Base-by-base conservation (phyloP, 1,139 yeast species). In the Pichia sp. region DNA sequence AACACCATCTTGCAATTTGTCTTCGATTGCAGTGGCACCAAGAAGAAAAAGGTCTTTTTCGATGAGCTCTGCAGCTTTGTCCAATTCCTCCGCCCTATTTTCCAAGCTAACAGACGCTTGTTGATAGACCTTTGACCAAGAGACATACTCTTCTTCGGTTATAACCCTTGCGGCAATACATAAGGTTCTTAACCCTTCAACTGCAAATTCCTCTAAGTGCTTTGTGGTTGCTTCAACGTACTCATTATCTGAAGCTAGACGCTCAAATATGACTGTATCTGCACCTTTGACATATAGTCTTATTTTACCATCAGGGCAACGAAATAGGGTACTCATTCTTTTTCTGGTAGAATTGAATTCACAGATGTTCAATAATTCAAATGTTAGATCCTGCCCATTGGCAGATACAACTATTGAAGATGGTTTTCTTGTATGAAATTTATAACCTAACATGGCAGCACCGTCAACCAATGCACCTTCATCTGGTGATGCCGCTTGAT, bases 11-110 rank as follows among this genome's bases (percentile, higher is more conserved):
- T 95, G 99, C 54, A 95, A 76, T 67, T 93, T 92, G 69, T 95
- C 99, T 69, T 95, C 99, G 68, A 95, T 93, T 1, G 99, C 99
- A 46, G 99, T 95, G 1, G 98, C 99, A 36, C 99, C 99, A 26
- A 93, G 74, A 53, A 95, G 75, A 59, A 85, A 85, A 64, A 95
- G 73, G 58, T 87, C 87, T 45, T 75, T 78, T 69, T 95, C 99
- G 61, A 95, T 90, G 55, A 84, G 64, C 64, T 93, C 97, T 0
- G 93, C 92, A 26, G 83, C 88, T n/a, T 76, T 86, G 66, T 92
- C 98, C 55, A 95, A 75, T 65, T 84, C 84, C 30, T 83, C 84
- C 31, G 85, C 72, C 70, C 99, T 80, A 64, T 90, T 75, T 13
- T 80, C 85, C 67, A 95, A 69, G 0, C 96, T 81, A 0, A 96